phyloP scores from a whole-genome alignment of 139 green algal species.

The Closterium sp. region DNA sequence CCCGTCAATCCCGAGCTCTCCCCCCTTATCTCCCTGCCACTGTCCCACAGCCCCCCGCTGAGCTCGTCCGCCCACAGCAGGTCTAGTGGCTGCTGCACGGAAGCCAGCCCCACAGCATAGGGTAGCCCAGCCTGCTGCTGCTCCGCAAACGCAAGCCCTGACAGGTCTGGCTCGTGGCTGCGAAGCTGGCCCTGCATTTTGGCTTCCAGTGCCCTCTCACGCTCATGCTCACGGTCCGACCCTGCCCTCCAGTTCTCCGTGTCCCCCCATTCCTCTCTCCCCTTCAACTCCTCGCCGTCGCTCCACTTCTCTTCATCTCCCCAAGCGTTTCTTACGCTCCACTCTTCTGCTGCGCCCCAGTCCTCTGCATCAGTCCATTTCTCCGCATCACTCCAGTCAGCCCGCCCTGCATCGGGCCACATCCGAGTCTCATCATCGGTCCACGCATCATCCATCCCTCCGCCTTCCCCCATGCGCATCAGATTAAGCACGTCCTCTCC shows the following conservation, averaged over 20 bases:
- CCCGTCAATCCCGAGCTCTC: neutral
- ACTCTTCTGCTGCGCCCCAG: neutral
- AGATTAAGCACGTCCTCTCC: neutral
- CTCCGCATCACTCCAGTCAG: neutral
- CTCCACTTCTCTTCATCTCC: neutral
- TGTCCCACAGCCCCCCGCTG: neutral
- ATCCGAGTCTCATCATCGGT: neutral
- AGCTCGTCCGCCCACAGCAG: neutral
- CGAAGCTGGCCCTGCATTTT: neutral
- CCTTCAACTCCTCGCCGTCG: neutral
- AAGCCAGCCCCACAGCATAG: neutral
- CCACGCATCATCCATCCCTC: neutral
- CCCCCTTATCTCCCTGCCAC: neutral
- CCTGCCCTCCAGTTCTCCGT: neutral
- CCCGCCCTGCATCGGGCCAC: neutral
- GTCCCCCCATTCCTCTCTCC: neutral
- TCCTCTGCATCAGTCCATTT: neutral
- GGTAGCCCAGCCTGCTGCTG: neutral
- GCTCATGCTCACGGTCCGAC: neutral
- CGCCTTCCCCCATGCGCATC: neutral
- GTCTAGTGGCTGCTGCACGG: neutral
- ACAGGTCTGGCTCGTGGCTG: neutral
- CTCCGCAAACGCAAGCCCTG: neutral
- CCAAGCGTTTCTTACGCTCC: neutral
- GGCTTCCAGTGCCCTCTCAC: neutral